Conservation (phyloP, 257 asterid genomes). For the Solanum clarkiae region DNA sequence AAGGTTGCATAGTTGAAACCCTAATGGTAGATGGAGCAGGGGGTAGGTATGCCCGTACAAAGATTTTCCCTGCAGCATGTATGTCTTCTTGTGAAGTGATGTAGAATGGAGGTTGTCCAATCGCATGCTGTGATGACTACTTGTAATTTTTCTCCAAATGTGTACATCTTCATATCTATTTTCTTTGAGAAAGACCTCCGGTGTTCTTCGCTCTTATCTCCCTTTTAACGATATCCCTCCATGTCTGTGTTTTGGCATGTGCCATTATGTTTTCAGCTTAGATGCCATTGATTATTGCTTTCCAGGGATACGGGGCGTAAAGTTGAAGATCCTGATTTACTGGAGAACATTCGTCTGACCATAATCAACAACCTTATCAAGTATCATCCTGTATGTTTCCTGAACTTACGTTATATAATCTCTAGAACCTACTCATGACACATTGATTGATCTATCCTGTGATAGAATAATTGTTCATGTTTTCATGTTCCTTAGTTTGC, state of each 20-base stretch:
- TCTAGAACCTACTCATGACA: background rate
- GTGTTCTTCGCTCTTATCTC: background rate
- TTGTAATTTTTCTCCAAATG: background rate
- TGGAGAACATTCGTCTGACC: constrained; percentile 94
- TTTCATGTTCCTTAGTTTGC: background rate
- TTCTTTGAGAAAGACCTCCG: background rate
- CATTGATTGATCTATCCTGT: background rate
- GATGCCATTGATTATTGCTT: background rate
- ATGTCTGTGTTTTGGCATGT: background rate
- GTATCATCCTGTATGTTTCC: constrained; percentile 81
- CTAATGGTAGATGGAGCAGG: background rate
- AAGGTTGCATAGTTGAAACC: background rate
- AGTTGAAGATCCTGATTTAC: constrained; percentile 87
- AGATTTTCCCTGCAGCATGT: background rate
- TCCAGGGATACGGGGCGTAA: constrained; percentile 75
- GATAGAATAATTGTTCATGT: background rate
- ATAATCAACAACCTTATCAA: constrained; percentile 84
- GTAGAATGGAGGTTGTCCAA: background rate
- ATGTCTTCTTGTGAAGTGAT: background rate
- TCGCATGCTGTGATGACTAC: background rate
- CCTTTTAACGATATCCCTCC: background rate
- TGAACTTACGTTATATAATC: background rate
- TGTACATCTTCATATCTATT: background rate
- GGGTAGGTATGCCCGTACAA: background rate
- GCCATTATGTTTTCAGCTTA: background rate